Conservation (phyloP, 176 grass and related monocot species). For the Aegilops sharonensis region DNA sequence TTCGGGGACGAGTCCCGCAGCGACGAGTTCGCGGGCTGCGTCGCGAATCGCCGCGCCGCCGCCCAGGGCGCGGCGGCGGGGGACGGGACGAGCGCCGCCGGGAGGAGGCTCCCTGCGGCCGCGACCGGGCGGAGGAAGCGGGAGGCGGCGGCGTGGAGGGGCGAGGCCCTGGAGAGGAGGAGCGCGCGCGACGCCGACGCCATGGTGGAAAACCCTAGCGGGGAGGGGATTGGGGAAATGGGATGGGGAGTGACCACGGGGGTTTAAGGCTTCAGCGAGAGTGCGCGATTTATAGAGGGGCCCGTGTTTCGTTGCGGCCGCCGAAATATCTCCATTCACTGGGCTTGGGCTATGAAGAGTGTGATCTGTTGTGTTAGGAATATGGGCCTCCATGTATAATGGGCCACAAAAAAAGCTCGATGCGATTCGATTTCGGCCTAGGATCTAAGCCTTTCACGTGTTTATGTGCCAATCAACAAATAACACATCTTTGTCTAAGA, state of each 20-base stretch:
- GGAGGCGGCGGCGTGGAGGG: background rate
- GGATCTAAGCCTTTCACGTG: too few relatives aligned
- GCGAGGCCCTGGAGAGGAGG: background rate
- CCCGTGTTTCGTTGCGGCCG: background rate
- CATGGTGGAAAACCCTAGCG: conserved; percentile 15
- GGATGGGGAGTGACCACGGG: background rate
- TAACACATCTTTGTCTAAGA: too few relatives aligned
- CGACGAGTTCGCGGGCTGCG: conserved; percentile 62
- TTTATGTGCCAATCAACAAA: too few relatives aligned
- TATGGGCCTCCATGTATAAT: background rate
- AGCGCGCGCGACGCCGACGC: conserved; percentile 19
- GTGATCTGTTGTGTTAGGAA: background rate
- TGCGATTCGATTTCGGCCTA: background rate
- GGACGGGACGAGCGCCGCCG: background rate
- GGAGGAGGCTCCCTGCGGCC: background rate
- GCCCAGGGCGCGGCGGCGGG: background rate
- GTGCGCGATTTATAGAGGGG: background rate
- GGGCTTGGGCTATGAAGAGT: background rate
- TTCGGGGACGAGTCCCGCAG: conserved; percentile 65
- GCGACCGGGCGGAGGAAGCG: conserved; percentile 27
- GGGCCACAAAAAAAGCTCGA: background rate
- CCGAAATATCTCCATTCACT: background rate
- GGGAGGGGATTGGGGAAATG: background rate
- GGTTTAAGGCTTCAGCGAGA: background rate
- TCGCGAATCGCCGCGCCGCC: conserved; percentile 37